Conservation (phyloP, 2,329 filamentous ascomycete species). For the Hirsutella thompsonii region DNA sequence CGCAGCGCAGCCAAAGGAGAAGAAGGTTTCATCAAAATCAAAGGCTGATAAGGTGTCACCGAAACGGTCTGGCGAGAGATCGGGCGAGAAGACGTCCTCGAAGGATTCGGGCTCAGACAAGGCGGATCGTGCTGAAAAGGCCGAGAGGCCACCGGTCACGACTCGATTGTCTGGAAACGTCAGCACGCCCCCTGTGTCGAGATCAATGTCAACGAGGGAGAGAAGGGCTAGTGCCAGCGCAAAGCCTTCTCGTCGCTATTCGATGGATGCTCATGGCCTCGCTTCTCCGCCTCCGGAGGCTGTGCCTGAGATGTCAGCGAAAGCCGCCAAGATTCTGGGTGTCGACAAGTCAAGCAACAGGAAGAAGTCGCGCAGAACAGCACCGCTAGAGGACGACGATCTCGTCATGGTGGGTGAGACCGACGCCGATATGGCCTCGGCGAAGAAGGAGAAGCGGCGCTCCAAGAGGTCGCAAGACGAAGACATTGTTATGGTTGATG, state of each 20-base stretch:
- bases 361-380: constrained; percentile 31
- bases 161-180: constrained; percentile 52
- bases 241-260: constrained; percentile 56
- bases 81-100: constrained; percentile 42
- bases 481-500: constrained; percentile 24
- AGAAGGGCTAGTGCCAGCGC: constrained; percentile 42
- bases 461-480: constrained; percentile 23
- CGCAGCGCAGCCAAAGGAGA: constrained; percentile 30
- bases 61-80: constrained; percentile 42
- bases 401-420: constrained; percentile 32
- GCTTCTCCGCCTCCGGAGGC: constrained; percentile 64
- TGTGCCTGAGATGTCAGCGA: constrained; percentile 50
- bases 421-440: constrained; percentile 14
- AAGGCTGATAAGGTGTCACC: constrained; percentile 48
- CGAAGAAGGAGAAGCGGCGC: constrained; percentile 20
- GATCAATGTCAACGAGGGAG: constrained; percentile 56
- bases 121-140: constrained; percentile 34
- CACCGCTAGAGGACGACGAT: constrained; percentile 32
- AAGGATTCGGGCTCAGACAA: constrained; percentile 67
- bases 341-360: constrained; percentile 28
- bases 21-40: constrained; percentile 47
- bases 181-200: constrained; percentile 51
- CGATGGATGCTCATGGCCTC: constrained; percentile 52
- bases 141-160: constrained; percentile 36
- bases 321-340: constrained; percentile 69